Evolutionary conservation across 2,329 filamentous ascomycete species (phyloP), one percentile per base, ranked within the genome.

Genomic region (Neocatenulostroma microsporum): DNA sequence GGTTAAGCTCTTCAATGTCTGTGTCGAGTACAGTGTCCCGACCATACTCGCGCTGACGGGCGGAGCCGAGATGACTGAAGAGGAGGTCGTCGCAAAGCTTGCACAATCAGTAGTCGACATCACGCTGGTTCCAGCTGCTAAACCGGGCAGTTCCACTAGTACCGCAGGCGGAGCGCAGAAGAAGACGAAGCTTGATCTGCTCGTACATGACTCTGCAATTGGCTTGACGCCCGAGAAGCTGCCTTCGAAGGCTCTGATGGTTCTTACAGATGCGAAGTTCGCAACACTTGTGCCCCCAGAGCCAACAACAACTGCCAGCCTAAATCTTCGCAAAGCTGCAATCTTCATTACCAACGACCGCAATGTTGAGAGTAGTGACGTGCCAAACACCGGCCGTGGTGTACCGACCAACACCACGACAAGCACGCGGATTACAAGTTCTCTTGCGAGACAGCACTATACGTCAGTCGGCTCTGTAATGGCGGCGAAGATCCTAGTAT

Each of bases 401-500:
- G 27, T 39, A 5, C 29, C 41, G 5, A 40, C 40, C 36, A 45
- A 48, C 23, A 46, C 38, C 2, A 43, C 46, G 13, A 49, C 45
- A 17, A 42, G 39, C 32, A 26, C 48, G 13, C 49, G 41, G 10
- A 37, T 61, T 7, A 56, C 74, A 8, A 58, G 64, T 14, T 59
- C 66, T 19, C 55, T 80, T 39, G 58, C 77, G 36, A 65, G 73
- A 5, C 69, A 73, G 49, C 91, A 91, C 1, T 98, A 80, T 54
- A 86, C 94, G 5, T 81, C 86, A 28, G 78, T 98, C 21, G 87
- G 84, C 50, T 85, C 84, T 32, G 83, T 95, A 29, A 93, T 87
- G 13, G 81, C 87, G 3, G 87, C 88, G 1, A 82, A 78, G 43
- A 74, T 78, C 1, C 65, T 67, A 2, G 69, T 91, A 2, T 74